Conservation (phyloP, 2,329 filamentous ascomycete genomes). For the Rhytidhysteron rufulum region DNA sequence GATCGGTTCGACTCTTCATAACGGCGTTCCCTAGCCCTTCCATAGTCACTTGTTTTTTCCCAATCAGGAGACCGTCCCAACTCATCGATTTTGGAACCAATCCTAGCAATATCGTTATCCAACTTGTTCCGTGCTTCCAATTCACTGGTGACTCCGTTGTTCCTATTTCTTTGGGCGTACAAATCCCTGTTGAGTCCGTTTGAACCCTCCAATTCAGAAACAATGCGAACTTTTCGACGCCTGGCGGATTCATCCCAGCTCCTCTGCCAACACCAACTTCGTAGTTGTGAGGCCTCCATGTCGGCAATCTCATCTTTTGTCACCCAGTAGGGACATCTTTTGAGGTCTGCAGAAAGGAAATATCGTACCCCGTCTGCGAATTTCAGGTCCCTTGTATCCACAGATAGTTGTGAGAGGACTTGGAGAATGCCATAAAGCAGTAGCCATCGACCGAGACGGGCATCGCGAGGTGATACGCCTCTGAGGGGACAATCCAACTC, state of each 20-base stretch:
- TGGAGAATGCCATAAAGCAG: constrained; percentile 42
- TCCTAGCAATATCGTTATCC: constrained; percentile 24
- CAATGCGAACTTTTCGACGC: background rate
- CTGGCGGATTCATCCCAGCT: constrained; percentile 16
- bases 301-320: constrained; percentile 21
- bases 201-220: constrained; percentile 1
- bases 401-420: constrained; percentile 38
- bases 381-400: constrained; percentile 37
- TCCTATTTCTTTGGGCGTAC: background rate
- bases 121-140: constrained; percentile 3
- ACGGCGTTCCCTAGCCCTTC: constrained; percentile 5
- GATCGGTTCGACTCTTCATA: background rate
- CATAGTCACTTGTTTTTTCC: constrained; percentile 11
- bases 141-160: background rate
- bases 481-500: constrained; percentile 33
- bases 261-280: constrained; percentile 35
- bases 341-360: constrained; percentile 38
- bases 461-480: constrained; percentile 34
- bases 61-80: constrained; percentile 13
- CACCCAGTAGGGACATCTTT: constrained; percentile 36
- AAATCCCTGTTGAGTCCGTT: background rate
- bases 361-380: constrained; percentile 36
- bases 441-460: constrained; percentile 42
- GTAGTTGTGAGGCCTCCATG: constrained; percentile 26
- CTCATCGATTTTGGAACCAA: constrained; percentile 30